These are phyloP conservation scores for Populus davidiana DNA, from an alignment of 345 rosid genomes.

Conservation along the genomic window DNA sequence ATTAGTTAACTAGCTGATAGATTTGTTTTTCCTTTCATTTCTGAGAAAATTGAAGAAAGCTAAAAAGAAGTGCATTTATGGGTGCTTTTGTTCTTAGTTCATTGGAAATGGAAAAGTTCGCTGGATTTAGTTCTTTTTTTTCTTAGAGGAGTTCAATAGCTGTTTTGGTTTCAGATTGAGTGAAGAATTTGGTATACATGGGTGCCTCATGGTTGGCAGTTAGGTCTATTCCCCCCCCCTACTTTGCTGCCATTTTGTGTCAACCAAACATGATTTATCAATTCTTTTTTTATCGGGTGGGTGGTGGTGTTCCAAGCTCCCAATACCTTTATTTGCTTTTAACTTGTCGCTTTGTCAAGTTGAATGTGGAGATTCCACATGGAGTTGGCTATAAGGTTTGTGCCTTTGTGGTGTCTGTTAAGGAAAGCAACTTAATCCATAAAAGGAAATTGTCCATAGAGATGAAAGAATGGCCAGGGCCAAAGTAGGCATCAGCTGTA, in stretches of 20 bases:
- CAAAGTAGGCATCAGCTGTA: background rate
- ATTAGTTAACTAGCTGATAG: background rate
- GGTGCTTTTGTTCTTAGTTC: background rate
- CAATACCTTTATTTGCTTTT: background rate
- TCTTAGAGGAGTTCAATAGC: background rate
- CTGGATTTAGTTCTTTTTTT: background rate
- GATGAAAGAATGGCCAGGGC: conserved; percentile 4
- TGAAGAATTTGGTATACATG: background rate
- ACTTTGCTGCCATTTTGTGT: background rate
- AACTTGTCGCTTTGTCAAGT: background rate
- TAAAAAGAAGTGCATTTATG: background rate
- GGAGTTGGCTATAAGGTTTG: background rate
- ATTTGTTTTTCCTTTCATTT: background rate
- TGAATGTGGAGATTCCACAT: background rate
- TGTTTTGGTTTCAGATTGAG: background rate
- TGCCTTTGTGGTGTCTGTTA: background rate
- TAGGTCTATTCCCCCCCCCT: background rate
- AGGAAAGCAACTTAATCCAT: background rate
- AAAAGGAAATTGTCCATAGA: background rate
- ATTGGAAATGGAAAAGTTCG: background rate
- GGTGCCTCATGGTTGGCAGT: background rate
- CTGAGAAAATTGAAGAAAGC: background rate
- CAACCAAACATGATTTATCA: background rate
- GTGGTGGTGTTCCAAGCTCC: background rate
- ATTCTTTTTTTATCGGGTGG: background rate